These are phyloP conservation scores for Verticillium tricorpus DNA, from an alignment of 2,329 filamentous ascomycete genomes.

Conservation along the genomic window DNA sequence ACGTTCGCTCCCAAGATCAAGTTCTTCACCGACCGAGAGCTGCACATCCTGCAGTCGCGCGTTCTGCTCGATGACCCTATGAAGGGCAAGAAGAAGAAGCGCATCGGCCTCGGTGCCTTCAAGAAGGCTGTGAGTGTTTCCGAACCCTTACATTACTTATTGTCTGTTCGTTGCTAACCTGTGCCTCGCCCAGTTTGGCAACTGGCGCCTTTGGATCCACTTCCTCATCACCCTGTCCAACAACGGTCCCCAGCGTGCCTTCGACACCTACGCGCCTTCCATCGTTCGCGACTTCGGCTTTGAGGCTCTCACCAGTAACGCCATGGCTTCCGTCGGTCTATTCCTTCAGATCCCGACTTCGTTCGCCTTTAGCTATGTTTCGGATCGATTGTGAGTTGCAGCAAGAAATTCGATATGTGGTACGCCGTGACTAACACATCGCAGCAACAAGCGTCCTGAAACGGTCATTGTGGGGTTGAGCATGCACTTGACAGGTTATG, in stretches of 20 bases:
- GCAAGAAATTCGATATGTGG: background rate
- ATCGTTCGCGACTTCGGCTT: conserved; percentile 52
- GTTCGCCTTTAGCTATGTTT: conserved; percentile 46
- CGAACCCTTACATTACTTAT: too few species aligned
- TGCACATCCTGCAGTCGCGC: conserved; percentile 36
- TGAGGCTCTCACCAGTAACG: conserved; percentile 41
- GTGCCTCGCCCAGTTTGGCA: conserved; percentile 28
- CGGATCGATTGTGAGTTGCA: conserved; percentile 43
- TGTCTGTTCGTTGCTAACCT: background rate
- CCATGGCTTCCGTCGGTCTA: conserved; percentile 49
- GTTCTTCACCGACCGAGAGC: conserved; percentile 33
- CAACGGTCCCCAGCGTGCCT: conserved; percentile 40
- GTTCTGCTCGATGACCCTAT: conserved; percentile 37
- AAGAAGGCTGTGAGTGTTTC: conserved; percentile 31
- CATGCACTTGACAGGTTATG: conserved; percentile 44
- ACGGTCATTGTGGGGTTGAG: conserved; percentile 46
- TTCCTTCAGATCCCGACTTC: conserved; percentile 48
- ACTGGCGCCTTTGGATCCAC: conserved; percentile 50
- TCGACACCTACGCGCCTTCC: conserved; percentile 49
- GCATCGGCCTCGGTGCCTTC: conserved; percentile 38
- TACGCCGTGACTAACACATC: background rate
- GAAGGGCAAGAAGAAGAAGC: conserved; percentile 43
- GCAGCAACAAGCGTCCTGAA: conserved; percentile 42
- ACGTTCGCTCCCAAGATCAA: conserved; percentile 30
- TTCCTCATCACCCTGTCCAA: conserved; percentile 45